Evolutionary conservation across 495 filamentous ascomycete species (phyloP), one percentile per base, ranked within the genome.

Genomic region (Penicillium riverlandense): DNA sequence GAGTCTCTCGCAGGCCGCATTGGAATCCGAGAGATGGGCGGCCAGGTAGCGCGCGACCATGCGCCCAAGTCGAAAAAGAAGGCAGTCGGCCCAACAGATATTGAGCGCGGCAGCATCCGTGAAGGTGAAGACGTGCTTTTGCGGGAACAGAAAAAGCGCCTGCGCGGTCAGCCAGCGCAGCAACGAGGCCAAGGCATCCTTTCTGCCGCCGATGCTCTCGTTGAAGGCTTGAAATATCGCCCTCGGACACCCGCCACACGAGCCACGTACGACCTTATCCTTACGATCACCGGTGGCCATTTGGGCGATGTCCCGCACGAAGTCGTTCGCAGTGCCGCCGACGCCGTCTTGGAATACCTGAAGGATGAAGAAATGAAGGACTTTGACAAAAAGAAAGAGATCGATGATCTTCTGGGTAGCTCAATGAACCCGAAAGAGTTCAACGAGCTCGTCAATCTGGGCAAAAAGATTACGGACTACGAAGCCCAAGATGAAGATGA

Each of bases 391-490:
- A 97, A 96, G 68, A 95, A 91, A 69, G 90, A 95, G 55, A 81
- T 99, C 32, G 92, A 97, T 51, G 92, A 97, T 48, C 75, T 97
- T 43, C 59, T 99, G 34, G 94, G 91, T 22, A 77, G 74, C 8
- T 82, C 80, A 1, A 83, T 95, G 74, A 82, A 76, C 29, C 80
- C 87, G 1, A 96, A 97, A 60, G 84, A 95, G 57, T 99, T 96
- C 66, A 97, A 96, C 55, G 92, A 97, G 66, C 69, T 97, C 38
- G 84, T 97, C 39, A 99, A 95, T 60, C 74, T 99, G 6, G 88
- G 91, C 29, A 99, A 97, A 73, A 99, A 99, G 66, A 95, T 99
- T 52, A 97, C 94, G 28, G 92, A 99, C 63, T 99, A 96, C 70
- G 87, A 96, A 63, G 88, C 87, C 29, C 90, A 96, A 57, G 91